These are phyloP conservation scores for Botrytis tulipae DNA, from an alignment of 2,329 filamentous ascomycete genomes.

Conservation along the genomic window DNA sequence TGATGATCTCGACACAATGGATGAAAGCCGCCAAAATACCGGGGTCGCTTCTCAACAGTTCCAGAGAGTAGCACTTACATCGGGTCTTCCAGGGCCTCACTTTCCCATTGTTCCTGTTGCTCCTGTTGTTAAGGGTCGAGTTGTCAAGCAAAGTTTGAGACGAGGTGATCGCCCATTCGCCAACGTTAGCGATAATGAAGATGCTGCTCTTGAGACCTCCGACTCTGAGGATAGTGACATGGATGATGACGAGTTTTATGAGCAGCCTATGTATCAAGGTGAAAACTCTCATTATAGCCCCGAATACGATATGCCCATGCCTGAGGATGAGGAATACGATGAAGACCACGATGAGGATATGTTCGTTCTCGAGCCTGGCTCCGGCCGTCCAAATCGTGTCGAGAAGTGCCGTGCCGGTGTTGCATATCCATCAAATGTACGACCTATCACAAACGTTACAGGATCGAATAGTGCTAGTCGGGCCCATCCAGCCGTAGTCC, in stretches of 20 bases:
- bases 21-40: not conserved
- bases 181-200: not conserved
- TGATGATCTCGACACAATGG: not conserved
- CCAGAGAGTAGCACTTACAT: not conserved
- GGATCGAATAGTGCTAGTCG: not conserved
- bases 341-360: not conserved
- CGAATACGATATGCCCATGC: not conserved
- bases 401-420: slow-evolving; percentile 10
- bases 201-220: not conserved
- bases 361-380: not conserved
- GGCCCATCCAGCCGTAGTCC: not conserved
- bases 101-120: not conserved
- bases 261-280: not conserved
- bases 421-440: not conserved
- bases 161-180: not conserved
- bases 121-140: slow-evolving; percentile 5
- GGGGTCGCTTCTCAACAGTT: not conserved
- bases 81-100: not conserved
- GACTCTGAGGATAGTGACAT: not conserved
- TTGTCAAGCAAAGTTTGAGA: slow-evolving; percentile 13
- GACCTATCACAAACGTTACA: not conserved
- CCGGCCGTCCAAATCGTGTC: not conserved
- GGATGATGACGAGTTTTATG: not conserved
- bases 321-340: not conserved
- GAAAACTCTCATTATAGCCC: not conserved